Evolutionary conservation across 2,329 filamentous ascomycete species (phyloP).

Genomic region (Sporothrix euskadiensis): DNA sequence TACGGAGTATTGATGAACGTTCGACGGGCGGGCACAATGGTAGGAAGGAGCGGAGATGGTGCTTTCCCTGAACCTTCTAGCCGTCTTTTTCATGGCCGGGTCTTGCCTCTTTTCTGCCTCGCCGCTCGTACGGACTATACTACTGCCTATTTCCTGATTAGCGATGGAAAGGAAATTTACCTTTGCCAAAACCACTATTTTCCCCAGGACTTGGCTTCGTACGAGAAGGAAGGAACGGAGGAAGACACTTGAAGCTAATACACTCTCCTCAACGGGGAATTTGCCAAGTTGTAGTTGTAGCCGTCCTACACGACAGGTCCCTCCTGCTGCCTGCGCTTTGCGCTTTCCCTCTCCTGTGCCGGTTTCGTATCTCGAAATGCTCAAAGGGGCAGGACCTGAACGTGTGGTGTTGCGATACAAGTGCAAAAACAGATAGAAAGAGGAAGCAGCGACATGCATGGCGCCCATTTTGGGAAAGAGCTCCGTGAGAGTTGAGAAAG

Average conservation of each 20-base stretch:
- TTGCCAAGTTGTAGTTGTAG: neutral
- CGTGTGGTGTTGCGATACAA: neutral
- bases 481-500: neutral
- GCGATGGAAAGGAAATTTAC: neutral
- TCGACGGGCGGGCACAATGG: neutral
- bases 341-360: slow-evolving; percentile 5
- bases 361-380: neutral
- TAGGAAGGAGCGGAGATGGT: neutral
- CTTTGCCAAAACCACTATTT: neutral
- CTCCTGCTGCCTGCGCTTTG: neutral
- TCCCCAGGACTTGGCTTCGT: slow-evolving; percentile 3
- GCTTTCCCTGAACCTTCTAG: neutral
- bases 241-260: neutral
- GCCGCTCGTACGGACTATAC: too few relatives aligned
- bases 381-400: slow-evolving; percentile 1
- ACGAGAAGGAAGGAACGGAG: neutral
- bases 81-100: neutral
- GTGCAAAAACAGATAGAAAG: neutral
- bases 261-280: slow-evolving; percentile 8
- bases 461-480: neutral
- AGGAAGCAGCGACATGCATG: slow-evolving; percentile 6
- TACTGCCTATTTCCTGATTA: neutral
- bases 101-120: neutral
- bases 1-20: slow-evolving; percentile 5
- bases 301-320: neutral